phyloP scores from a whole-genome alignment of 2,329 filamentous ascomycete species.

The Chaetomium sp. region DNA sequence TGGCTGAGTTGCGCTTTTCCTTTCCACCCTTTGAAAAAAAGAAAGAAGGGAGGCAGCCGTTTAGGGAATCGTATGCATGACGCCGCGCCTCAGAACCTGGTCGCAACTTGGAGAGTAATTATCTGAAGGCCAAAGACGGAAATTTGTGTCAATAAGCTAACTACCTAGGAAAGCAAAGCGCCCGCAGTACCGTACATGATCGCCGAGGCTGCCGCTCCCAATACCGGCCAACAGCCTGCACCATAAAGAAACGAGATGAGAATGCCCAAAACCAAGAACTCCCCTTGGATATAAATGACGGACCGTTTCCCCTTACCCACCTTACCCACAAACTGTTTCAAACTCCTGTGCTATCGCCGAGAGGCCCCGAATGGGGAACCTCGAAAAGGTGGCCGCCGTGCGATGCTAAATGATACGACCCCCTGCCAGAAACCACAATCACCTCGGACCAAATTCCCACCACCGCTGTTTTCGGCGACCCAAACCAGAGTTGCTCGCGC shows the following conservation, averaged over 20 bases:
- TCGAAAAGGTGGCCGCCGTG: not conserved
- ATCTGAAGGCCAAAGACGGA: not conserved
- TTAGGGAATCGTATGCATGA: no score
- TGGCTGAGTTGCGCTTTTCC: no score
- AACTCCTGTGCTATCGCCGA: conserved; percentile 11
- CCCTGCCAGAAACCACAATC: not conserved
- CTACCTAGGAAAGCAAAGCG: conserved; percentile 1
- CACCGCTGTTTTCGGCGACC: not conserved
- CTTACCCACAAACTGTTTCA: conserved; percentile 3
- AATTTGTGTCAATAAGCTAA: conserved; percentile 16
- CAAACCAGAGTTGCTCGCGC: not conserved
- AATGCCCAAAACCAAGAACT: conserved; percentile 22
- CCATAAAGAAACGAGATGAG: conserved; percentile 2
- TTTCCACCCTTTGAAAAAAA: no score
- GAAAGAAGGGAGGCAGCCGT: no score
- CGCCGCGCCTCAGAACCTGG: not conserved
- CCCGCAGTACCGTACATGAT: conserved; percentile 3
- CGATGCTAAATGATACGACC: not conserved
- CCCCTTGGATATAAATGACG: conserved; percentile 13
- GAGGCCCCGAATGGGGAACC: not conserved
- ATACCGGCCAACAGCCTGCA: not conserved
- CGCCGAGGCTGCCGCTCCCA: conserved; percentile 5
- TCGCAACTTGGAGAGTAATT: not conserved
- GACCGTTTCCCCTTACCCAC: not conserved
- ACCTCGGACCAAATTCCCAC: not conserved